Percentiles rank a stretch among this genome's conserved stretches.
Evolutionary conservation across 768 basidiomycete species (phyloP).

Genomic region (Panaeolus papilionaceus): DNA sequence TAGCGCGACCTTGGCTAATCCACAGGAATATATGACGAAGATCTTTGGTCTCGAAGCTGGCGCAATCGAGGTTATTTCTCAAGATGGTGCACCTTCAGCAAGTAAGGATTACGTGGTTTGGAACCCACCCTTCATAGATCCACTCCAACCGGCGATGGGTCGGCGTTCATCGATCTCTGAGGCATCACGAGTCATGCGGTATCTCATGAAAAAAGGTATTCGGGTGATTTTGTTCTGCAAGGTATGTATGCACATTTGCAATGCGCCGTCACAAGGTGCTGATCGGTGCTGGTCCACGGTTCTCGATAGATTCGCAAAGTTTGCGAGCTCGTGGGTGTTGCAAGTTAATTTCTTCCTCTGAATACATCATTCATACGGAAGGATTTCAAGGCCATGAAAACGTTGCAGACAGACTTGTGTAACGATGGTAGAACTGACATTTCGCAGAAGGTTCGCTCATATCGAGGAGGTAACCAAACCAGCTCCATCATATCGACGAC

Average conservation of each 20-base stretch:
- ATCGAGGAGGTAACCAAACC: conserved; percentile 71
- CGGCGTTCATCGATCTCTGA: conserved; percentile 67
- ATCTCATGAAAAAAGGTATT: conserved; percentile 81
- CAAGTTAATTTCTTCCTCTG: neutral
- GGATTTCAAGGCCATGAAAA: conserved; percentile 72
- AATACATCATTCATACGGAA: neutral
- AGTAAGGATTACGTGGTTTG: conserved; percentile 83
- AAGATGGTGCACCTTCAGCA: conserved; percentile 86
- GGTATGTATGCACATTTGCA: conserved; percentile 40
- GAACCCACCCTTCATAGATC: conserved; percentile 68
- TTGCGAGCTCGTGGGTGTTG: conserved; percentile 73
- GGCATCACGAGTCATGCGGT: conserved; percentile 75
- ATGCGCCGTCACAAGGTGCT: too few relatives aligned
- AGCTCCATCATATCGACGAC: neutral
- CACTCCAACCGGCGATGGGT: conserved; percentile 58
- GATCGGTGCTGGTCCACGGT: neutral
- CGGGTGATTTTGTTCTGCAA: conserved; percentile 91
- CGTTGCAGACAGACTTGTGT: conserved; percentile 70
- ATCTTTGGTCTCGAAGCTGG: conserved; percentile 72
- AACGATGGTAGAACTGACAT: conserved; percentile 81
- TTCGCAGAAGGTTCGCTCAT: conserved; percentile 76
- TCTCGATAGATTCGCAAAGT: conserved; percentile 69
- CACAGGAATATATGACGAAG: conserved; percentile 73
- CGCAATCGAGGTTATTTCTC: conserved; percentile 70
- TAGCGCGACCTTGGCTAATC: conserved; percentile 86